Base-by-base conservation (phyloP, 2,329 filamentous ascomycete genomes). In the Calcarisporium arbuscula region DNA sequence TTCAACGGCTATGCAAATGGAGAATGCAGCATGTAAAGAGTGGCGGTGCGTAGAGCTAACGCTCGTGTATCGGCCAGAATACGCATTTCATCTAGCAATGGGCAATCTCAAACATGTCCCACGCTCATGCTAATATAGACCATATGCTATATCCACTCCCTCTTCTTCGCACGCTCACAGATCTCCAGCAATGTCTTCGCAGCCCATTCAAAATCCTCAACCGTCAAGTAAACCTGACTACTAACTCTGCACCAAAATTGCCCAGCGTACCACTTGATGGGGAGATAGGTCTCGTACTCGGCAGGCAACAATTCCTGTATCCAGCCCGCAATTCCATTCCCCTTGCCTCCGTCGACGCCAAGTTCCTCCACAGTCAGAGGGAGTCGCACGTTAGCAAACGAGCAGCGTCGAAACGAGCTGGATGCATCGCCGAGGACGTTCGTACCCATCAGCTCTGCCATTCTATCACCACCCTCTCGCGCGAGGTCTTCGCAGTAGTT, bases 171-270 rank as follows among this genome's bases (percentile, higher is more conserved):
- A 38, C 67, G 56, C 33, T 57, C 52, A 36, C 59, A n/a, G 11
- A 74, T 28, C 23, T 64, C 57, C 52, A 74, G 72, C 49, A 92
- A 56, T 8, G 72, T 62, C 32, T 65, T 52, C 0, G 70, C 85
- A 5, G 72, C 70, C 73, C 75, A 85, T 53, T 82, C 74, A 51
- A 92, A 95, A 57, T 95, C 88, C 10, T 68, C 68, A 43, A 81
- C 54, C 18, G 85, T 85, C n/a, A 95, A 60, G 54, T 92, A 96
- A 0, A 92, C 72, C 66, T 95, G 88, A 11, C 76, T 85, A 52
- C 83, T 88, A 30, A 94, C 50, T 31, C 90, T 66, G 0, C 72
- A 67, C 83, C 83, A 95, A 53, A 80, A 74, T 34, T 68, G 67
- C 0, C 70, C n/a, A n/a, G 60, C 68, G 45, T 88, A 77, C 8